Evolutionary conservation across 2,329 filamentous ascomycete genomes (phyloP).

Genomic region (Arthroderma sp.): DNA sequence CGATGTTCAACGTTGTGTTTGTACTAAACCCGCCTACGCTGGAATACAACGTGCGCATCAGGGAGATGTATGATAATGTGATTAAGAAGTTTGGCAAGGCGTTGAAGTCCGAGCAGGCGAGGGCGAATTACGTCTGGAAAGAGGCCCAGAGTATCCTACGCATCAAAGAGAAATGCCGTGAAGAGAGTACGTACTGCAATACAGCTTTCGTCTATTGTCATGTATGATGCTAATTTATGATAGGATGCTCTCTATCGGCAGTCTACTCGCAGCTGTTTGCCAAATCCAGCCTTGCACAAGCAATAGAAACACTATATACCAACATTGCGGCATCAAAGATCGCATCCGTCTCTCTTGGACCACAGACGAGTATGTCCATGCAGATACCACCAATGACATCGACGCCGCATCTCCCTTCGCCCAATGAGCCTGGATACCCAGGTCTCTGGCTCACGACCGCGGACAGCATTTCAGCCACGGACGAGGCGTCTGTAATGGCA

Average conservation of each 20-base stretch:
- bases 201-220: background rate
- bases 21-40: constrained; percentile 69
- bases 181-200: constrained; percentile 32
- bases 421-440: constrained; percentile 55
- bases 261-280: constrained; percentile 38
- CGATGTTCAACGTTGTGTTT: constrained; percentile 97
- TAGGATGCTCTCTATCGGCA: constrained; percentile 26
- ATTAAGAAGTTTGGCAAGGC: constrained; percentile 87
- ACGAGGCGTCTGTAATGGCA: constrained; percentile 48
- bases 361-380: constrained; percentile 47
- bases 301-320: constrained; percentile 69
- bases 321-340: constrained; percentile 76
- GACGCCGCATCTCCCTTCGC: constrained; percentile 58
- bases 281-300: constrained; percentile 66
- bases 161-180: constrained; percentile 70
- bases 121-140: constrained; percentile 80
- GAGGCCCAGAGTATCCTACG: constrained; percentile 73
- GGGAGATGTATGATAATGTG: constrained; percentile 78
- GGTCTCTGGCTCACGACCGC: constrained; percentile 82
- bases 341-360: constrained; percentile 67
- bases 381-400: constrained; percentile 54
- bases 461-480: constrained; percentile 61
- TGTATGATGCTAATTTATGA: background rate
- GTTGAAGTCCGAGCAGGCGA: constrained; percentile 83
- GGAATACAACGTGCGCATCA: constrained; percentile 58